A percentile compares a stretch with the other conserved stretches of the same genome.
Evolutionary conservation across 805 yeast genomes (phyloP).

Genomic region (Candida silvicultrix): DNA sequence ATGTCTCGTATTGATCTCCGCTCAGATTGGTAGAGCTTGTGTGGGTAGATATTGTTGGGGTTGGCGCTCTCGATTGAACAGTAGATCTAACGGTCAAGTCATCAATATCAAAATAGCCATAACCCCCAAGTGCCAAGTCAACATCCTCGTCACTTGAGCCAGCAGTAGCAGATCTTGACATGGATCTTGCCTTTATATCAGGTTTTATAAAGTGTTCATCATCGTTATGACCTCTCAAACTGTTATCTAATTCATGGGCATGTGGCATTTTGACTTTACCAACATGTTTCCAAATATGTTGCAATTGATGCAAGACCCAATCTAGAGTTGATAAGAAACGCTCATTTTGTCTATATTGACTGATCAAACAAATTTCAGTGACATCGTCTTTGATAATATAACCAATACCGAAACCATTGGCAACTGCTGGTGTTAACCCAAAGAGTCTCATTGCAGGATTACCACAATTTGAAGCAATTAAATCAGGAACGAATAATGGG

Average conservation of each 20-base stretch:
- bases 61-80: constrained; percentile 44
- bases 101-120: constrained; percentile 72
- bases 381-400: constrained; percentile 80
- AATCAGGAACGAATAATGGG: constrained; percentile 35
- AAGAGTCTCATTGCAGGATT: constrained; percentile 81
- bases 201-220: too few relatives aligned
- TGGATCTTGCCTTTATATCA: constrained; percentile 2
- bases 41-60: constrained; percentile 14
- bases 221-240: constrained; percentile 11
- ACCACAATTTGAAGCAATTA: constrained; percentile 75
- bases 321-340: constrained; percentile 71
- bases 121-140: constrained; percentile 55
- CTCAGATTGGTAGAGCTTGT: constrained; percentile 9
- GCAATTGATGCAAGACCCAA: constrained; percentile 59
- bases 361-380: constrained; percentile 75
- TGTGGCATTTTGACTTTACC: constrained; percentile 18
- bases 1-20: background rate
- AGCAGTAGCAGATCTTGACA: constrained; percentile 17
- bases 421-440: constrained; percentile 85
- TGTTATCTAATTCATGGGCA: constrained; percentile 30
- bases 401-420: constrained; percentile 91
- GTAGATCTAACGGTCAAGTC: constrained; percentile 55
- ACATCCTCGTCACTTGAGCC: constrained; percentile 21
- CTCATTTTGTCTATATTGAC: constrained; percentile 81
- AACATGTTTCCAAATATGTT: constrained; percentile 32